These are phyloP conservation scores for Dactylella cylindrospora DNA, from an alignment of 2,329 filamentous ascomycete genomes.

Conservation along the genomic window DNA sequence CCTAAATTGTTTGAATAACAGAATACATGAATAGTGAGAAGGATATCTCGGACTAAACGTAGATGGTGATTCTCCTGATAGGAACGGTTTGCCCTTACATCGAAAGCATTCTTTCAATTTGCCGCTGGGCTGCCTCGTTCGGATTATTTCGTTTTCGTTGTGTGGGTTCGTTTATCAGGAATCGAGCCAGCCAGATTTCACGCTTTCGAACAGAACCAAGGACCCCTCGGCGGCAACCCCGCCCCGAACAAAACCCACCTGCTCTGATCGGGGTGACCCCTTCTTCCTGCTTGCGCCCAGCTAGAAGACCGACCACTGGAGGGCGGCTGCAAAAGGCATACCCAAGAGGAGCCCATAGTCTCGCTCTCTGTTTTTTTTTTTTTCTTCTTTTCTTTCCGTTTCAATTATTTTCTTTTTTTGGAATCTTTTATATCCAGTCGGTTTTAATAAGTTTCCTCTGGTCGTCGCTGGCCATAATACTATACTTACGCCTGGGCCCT, in stretches of 20 bases:
- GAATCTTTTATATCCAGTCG: conserved; percentile 9
- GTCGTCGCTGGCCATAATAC: conserved; percentile 27
- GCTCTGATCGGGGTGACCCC: too few relatives aligned
- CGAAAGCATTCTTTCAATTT: too few relatives aligned
- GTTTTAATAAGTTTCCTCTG: conserved; percentile 24
- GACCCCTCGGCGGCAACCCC: conserved; percentile 39
- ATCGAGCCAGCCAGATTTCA: conserved; percentile 25
- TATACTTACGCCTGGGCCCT: conserved; percentile 7
- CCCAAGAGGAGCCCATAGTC: too few relatives aligned
- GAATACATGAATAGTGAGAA: too few relatives aligned
- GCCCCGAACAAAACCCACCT: conserved; percentile 35
- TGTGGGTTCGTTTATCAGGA: conserved; percentile 30
- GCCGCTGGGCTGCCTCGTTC: conserved; percentile 15
- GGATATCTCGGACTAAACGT: too few relatives aligned
- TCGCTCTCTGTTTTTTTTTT: conserved; percentile 8
- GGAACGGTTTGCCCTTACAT: too few relatives aligned
- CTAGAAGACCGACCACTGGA: conserved; percentile 14
- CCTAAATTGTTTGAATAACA: too few relatives aligned
- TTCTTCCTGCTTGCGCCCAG: too few relatives aligned
- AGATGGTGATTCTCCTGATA: conserved; percentile 8
- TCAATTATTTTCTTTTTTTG: background rate
- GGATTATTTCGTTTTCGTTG: conserved; percentile 6
- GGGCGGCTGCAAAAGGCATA: conserved; percentile 37
- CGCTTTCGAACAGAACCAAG: conserved; percentile 17
- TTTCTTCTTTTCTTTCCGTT: conserved; percentile 8